Base-by-base conservation (phyloP, 768 basidiomycete genomes). In the Auricularia auricula-judae region DNA sequence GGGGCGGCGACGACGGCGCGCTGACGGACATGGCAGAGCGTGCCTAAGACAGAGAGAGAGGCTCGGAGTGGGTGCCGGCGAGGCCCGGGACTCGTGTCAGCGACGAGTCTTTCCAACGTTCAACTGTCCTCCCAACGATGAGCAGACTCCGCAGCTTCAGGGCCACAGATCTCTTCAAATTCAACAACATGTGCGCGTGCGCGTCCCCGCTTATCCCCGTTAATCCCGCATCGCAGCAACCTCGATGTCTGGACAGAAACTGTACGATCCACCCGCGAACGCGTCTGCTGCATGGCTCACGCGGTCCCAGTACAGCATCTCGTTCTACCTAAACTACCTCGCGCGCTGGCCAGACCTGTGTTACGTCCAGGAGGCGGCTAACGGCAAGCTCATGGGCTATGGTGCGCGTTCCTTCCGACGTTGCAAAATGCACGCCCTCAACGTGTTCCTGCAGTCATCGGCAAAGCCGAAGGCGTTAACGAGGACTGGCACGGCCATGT, bases 221-320 rank as follows among this genome's bases (percentile, higher is more conserved):
- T 64, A 66, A 71, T 47, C 12, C 36, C 65, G 64, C 58, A 5
- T 62, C 61, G 1, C 74, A 93, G 92, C 66, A 98, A 99, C 76
- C 77, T 96, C 71, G 96, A 98, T 74, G 79, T 94, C 56, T 98
- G 93, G 93, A 98, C 97, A 56, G 96, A 98, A 76, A 98, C 97
- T 23, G 95, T 93, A 70, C 71, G 86, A 42, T 11, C 12, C 36
- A 44, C 61, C 3, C 18, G 16, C 44, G 53, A n/a, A 36, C 23
- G 21, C 34, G 54, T 36, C 51, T n/a, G 39, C 33, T 39, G 12
- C 51, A 10, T 2, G 43, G n/a, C 23, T 47, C 16, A 29, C n/a
- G 29, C 67, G 8, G 14, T 47, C 36, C 14, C 68, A 95, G 91
- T 98, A 94, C 74, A 87, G 87, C 60, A 87, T 92, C 70, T 83